Evolutionary conservation across 495 filamentous ascomycete genomes (phyloP).

Genomic region (Peziza echinospora): DNA sequence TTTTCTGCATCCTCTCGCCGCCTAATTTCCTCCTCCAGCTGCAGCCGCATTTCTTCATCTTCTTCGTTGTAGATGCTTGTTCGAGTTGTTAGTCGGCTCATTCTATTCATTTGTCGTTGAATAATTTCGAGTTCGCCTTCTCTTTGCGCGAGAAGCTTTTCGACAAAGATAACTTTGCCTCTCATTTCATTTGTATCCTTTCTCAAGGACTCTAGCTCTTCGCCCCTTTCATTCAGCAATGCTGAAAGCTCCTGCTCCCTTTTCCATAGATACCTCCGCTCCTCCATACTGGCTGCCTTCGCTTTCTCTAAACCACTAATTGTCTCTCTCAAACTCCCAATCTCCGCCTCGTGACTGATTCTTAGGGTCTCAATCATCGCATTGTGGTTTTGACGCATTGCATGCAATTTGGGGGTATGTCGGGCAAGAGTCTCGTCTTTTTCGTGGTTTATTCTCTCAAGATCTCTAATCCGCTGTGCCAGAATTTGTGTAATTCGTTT

Average conservation of each 20-base stretch:
- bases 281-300: neutral
- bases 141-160: slow-evolving; percentile 7
- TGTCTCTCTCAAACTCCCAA: slow-evolving; percentile 3
- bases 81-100: neutral
- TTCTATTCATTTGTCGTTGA: neutral
- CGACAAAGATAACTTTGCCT: slow-evolving; percentile 6
- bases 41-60: slow-evolving; percentile 4
- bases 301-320: slow-evolving; percentile 1
- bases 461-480: slow-evolving; percentile 1
- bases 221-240: slow-evolving; percentile 13
- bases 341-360: slow-evolving; percentile 4
- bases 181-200: slow-evolving; percentile 6
- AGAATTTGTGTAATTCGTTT: slow-evolving; percentile 2
- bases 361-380: slow-evolving; percentile 1
- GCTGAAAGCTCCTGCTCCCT: slow-evolving; percentile 7
- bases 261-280: slow-evolving; percentile 1
- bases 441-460: slow-evolving; percentile 1
- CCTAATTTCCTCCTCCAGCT: neutral
- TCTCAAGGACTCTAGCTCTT: slow-evolving; percentile 14
- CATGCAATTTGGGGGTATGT: neutral
- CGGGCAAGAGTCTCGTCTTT: neutral
- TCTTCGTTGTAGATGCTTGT: slow-evolving; percentile 8
- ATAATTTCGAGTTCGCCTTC: neutral
- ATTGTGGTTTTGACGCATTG: neutral
- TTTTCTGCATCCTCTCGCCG: neutral